phyloP scores from a whole-genome alignment of 1,139 yeast species.

The Yamadazyma diddensiae region DNA sequence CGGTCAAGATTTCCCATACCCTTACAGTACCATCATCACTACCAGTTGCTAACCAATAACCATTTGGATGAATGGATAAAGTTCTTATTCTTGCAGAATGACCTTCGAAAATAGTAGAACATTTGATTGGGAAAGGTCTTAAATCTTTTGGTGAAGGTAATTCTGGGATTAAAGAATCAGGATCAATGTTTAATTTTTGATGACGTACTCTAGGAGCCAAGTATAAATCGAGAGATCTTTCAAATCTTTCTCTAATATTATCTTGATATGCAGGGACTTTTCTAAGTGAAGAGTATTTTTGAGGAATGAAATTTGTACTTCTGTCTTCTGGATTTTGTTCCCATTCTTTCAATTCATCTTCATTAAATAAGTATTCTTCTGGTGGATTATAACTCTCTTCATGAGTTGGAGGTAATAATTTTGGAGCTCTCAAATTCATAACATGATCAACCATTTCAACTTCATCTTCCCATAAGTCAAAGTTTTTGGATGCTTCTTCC shows the following conservation, averaged over 20 bases:
- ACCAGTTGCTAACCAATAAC: slow-evolving; percentile 95
- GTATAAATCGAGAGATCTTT: slow-evolving; percentile 88
- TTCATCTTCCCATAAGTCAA: slow-evolving; percentile 81
- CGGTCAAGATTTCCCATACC: slow-evolving; percentile 94
- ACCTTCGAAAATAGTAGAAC: slow-evolving; percentile 81
- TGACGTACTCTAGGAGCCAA: slow-evolving; percentile 95
- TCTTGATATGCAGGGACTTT: slow-evolving; percentile 93
- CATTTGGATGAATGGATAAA: slow-evolving; percentile 81
- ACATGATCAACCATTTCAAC: slow-evolving; percentile 61
- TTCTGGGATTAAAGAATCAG: slow-evolving; percentile 93
- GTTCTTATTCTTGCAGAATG: slow-evolving; percentile 83
- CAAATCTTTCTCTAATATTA: slow-evolving; percentile 84
- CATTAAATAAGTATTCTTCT: slow-evolving; percentile 80
- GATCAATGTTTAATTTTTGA: slow-evolving; percentile 89
- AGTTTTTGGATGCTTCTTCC: slow-evolving; percentile 49
- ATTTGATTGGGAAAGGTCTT: slow-evolving; percentile 95
- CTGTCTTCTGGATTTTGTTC: slow-evolving; percentile 76
- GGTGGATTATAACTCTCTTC: slow-evolving; percentile 98
- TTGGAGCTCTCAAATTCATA: slow-evolving; percentile 94
- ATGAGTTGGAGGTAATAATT: slow-evolving; percentile 91
- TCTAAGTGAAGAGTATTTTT: slow-evolving; percentile 76
- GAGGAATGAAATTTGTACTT: slow-evolving; percentile 76
- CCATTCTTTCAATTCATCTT: slow-evolving; percentile 77
- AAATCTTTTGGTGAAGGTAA: slow-evolving; percentile 95
- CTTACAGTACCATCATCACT: slow-evolving; percentile 96